A percentile compares a stretch with the other conserved stretches of the same genome.
phyloP scores from a whole-genome alignment of 1,139 yeast species.

The Kodamaea ohmeri region DNA sequence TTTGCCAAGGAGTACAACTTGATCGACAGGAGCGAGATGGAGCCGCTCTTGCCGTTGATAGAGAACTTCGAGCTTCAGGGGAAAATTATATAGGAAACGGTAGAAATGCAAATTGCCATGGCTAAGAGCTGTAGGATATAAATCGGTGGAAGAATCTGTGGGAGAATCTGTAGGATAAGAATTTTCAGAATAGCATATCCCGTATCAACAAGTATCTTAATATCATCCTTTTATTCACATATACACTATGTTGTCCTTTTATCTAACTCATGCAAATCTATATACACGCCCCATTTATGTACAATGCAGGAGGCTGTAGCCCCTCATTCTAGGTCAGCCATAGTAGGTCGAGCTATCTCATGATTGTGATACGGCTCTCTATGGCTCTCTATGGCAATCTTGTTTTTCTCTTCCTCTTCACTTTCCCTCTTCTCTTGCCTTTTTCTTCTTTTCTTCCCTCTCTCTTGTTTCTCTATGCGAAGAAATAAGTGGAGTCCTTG shows the following conservation, averaged over 20 bases:
- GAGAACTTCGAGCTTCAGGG: constrained; percentile 84
- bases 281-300: constrained; percentile 4
- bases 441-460: neutral
- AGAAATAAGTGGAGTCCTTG: constrained; percentile 76
- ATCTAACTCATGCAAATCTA: constrained; percentile 1
- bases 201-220: no score
- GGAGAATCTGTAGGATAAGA: no score
- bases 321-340: no score
- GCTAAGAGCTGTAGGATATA: no score
- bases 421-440: neutral
- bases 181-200: no score
- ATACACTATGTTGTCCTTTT: no score
- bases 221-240: no score
- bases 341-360: no score
- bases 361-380: no score
- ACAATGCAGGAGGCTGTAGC: neutral
- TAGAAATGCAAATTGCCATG: no score
- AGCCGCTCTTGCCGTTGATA: constrained; percentile 73
- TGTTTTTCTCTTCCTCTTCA: neutral
- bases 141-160: no score
- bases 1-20: constrained; percentile 81
- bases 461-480: constrained; percentile 46
- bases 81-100: constrained; percentile 51
- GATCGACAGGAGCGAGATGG: constrained; percentile 74
- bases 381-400: no score